These are phyloP conservation scores for Trichopus zeylanicus DNA, from an alignment of 116 monocot genomes.

Conservation along the genomic window DNA sequence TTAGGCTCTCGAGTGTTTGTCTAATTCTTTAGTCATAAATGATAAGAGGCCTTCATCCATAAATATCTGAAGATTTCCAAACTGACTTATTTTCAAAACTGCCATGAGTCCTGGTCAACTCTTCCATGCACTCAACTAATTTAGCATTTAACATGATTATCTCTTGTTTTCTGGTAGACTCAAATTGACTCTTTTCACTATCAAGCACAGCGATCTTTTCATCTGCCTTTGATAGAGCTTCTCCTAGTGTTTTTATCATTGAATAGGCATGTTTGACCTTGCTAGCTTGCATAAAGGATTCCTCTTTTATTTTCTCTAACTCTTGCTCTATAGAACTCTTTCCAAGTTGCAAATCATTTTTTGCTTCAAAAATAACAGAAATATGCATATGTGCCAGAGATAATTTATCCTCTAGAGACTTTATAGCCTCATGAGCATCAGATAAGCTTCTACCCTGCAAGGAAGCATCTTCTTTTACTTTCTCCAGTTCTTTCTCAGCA, in stretches of 20 bases:
- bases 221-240: constrained; percentile 37
- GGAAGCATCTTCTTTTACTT: constrained; percentile 36
- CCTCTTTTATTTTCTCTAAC: constrained; percentile 51
- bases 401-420: constrained; percentile 44
- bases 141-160: constrained; percentile 48
- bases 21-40: constrained; percentile 52
- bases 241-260: constrained; percentile 43
- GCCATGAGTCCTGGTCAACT: constrained; percentile 37
- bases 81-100: constrained; percentile 39
- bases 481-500: constrained; percentile 41
- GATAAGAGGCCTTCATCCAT: constrained; percentile 30
- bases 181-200: constrained; percentile 42
- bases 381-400: constrained; percentile 28
- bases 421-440: constrained; percentile 39
- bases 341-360: constrained; percentile 22
- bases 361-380: constrained; percentile 37
- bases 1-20: constrained; percentile 36
- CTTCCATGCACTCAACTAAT: constrained; percentile 48
- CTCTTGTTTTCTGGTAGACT: constrained; percentile 37
- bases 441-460: constrained; percentile 19
- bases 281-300: constrained; percentile 25
- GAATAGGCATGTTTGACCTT: constrained; percentile 47
- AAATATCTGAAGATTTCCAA: constrained; percentile 45
- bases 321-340: constrained; percentile 41
- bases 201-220: constrained; percentile 36